Base-by-base conservation (phyloP, 371 early-diverging fungal genomes). In the Rhizopus delemar region DNA sequence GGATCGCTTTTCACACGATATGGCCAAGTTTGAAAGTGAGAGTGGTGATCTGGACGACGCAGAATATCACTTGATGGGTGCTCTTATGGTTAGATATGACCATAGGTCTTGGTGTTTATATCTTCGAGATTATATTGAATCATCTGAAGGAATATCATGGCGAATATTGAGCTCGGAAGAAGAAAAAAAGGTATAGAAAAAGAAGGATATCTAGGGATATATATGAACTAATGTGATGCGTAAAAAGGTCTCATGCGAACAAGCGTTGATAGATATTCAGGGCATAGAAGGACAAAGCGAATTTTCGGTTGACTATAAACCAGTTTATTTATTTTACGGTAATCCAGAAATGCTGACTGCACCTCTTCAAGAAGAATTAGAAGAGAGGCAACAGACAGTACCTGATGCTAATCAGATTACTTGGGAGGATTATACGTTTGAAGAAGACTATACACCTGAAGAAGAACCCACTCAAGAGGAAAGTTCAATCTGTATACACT, bases 251-350 rank as follows among this genome's bases (percentile, higher is more conserved):
- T 15, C 62, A 9, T 61, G 62, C n/a, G 65, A 61, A 28, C 65
- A 69, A 46, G 65, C 65, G 33, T 41, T 64, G 16, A 61, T 65
- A 28, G 69, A 69, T 58, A 65, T 69, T 46, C 58, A 56, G 29
- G 65, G 62, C 7, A 50, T 15, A 3, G 29, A 15, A 3, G 58
- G 58, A 11, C 29, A 51, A 9, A 58, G 59, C 2, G 48, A 41
- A 31, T 59, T 59, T 12, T 64, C 77, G 1, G 62, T 45, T 36
- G 66, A 33, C 3, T 77, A 66, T 65, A 57, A 66, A 49, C 78
- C 78, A 1, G 62, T 75, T 8, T 78, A 78, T 41, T 49, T 78
- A 34, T 78, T 78, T 46, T 78, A 78, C 41, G 65, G 65, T 11
- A 75, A 71, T 39, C 46, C 63, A 34, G 61, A 59, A 8, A 53